Percentiles rank a stretch among this genome's conserved stretches.
phyloP scores from a whole-genome alignment of 1,139 yeast genomes.

The Yamadazyma sp. region DNA sequence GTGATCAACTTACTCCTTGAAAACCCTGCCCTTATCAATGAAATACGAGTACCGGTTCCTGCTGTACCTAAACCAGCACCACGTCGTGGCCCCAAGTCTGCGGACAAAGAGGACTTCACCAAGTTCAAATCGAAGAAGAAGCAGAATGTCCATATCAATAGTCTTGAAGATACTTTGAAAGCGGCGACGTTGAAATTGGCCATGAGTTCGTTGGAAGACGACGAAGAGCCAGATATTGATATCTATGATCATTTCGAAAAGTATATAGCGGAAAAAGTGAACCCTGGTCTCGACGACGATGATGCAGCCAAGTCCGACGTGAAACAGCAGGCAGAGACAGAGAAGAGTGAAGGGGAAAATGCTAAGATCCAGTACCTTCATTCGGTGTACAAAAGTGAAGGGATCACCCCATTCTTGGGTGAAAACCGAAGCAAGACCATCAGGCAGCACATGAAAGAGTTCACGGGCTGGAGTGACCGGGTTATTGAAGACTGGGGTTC shows the following conservation, averaged over 20 bases:
- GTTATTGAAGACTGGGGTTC: conserved; percentile 93
- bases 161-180: conserved; percentile 9
- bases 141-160: conserved; percentile 5
- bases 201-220: conserved; percentile 7
- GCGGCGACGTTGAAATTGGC: conserved; percentile 9
- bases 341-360: conserved; percentile 4
- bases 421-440: conserved; percentile 49
- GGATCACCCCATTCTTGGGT: conserved; percentile 48
- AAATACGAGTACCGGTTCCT: conserved; percentile 18
- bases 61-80: not conserved
- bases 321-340: conserved; percentile 1
- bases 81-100: not conserved
- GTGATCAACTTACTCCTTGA: conserved; percentile 65
- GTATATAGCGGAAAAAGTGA: conserved; percentile 3
- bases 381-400: conserved; percentile 53
- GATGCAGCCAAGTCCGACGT: no score
- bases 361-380: conserved; percentile 49
- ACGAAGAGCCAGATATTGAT: conserved; percentile 9
- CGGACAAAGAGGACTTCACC: not conserved
- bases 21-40: conserved; percentile 44
- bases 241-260: conserved; percentile 8
- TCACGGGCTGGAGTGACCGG: conserved; percentile 77
- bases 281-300: conserved; percentile 1
- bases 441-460: conserved; percentile 52
- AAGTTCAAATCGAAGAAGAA: conserved; percentile 7